Conservation (phyloP, 2,329 filamentous ascomycete species). For the Sarocladiaceae sp. region DNA sequence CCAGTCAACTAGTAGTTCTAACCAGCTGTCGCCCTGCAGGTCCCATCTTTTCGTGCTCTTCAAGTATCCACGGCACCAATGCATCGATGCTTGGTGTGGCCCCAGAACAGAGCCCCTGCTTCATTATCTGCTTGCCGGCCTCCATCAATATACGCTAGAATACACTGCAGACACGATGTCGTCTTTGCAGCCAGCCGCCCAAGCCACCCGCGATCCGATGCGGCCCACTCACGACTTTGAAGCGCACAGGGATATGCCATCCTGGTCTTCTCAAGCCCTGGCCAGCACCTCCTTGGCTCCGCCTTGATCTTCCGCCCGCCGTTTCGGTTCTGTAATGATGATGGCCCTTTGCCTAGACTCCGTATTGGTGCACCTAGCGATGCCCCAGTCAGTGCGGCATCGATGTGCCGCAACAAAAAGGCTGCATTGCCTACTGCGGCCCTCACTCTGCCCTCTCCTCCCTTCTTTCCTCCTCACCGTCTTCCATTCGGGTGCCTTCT, state of each 20-base stretch:
- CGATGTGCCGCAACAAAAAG: background rate
- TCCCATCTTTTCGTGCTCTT: background rate
- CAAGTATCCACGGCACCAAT: background rate
- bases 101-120: background rate
- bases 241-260: conserved; percentile 2
- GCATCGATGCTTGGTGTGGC: conserved; percentile 6
- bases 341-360: background rate
- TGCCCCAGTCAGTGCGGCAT: no score
- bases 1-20: background rate
- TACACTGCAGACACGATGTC: no score
- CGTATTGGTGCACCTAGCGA: background rate
- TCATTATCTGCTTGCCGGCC: no score
- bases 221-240: background rate
- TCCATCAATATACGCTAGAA: no score
- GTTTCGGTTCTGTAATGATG: conserved; percentile 6
- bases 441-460: conserved; percentile 9
- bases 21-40: background rate
- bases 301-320: conserved; percentile 5
- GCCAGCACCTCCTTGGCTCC: conserved; percentile 1
- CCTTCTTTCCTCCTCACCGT: conserved; percentile 10
- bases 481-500: conserved; percentile 11
- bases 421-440: conserved; percentile 7
- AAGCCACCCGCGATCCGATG: conserved; percentile 10
- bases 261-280: background rate
- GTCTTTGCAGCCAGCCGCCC: background rate